Percentiles rank a stretch among this genome's conserved stretches.
These are phyloP conservation scores for Globisporangium yorkense DNA, from an alignment of 352 stramenopile genomes.

Conservation along the genomic window DNA sequence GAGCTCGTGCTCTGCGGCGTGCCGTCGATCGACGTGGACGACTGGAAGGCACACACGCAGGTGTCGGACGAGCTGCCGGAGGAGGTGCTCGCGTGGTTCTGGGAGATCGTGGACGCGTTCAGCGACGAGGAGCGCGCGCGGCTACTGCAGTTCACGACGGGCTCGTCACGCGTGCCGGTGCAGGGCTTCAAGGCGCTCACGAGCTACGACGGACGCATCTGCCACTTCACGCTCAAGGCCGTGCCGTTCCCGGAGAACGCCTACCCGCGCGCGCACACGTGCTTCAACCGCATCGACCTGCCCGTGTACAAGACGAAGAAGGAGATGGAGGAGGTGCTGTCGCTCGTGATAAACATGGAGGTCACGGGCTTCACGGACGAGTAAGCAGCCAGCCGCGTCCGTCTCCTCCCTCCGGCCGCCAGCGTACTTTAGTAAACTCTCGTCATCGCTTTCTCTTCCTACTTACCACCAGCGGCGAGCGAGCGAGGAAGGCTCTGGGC, in stretches of 20 bases:
- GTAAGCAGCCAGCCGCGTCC: too few relatives aligned
- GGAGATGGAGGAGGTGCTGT: slow-evolving; percentile 90
- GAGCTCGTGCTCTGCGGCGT: slow-evolving; percentile 78
- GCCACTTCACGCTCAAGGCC: slow-evolving; percentile 37
- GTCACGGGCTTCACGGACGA: slow-evolving; percentile 85
- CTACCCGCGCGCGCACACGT: slow-evolving; percentile 71
- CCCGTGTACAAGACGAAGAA: slow-evolving; percentile 90
- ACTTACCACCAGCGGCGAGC: too few relatives aligned
- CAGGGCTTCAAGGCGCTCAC: slow-evolving; percentile 59
- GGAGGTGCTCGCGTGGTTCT: slow-evolving; percentile 72
- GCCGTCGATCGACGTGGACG: slow-evolving; percentile 74
- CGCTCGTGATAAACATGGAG: slow-evolving; percentile 93
- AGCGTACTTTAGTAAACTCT: too few relatives aligned
- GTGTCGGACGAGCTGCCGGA: slow-evolving; percentile 80
- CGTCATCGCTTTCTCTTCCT: too few relatives aligned
- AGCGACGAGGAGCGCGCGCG: slow-evolving; percentile 50
- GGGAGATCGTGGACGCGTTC: slow-evolving; percentile 48
- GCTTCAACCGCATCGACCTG: slow-evolving; percentile 80
- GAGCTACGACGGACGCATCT: slow-evolving; percentile 50
- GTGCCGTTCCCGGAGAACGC: slow-evolving; percentile 49
- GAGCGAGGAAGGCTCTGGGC: too few relatives aligned
- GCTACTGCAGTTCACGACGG: slow-evolving; percentile 50
- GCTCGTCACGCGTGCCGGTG: slow-evolving; percentile 51
- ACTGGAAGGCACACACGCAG: slow-evolving; percentile 85
- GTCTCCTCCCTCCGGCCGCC: too few relatives aligned